A percentile compares a stretch with the other conserved stretches of the same genome.
phyloP scores from a whole-genome alignment of 345 rosid genomes.

The Aquilaria malaccensis region DNA sequence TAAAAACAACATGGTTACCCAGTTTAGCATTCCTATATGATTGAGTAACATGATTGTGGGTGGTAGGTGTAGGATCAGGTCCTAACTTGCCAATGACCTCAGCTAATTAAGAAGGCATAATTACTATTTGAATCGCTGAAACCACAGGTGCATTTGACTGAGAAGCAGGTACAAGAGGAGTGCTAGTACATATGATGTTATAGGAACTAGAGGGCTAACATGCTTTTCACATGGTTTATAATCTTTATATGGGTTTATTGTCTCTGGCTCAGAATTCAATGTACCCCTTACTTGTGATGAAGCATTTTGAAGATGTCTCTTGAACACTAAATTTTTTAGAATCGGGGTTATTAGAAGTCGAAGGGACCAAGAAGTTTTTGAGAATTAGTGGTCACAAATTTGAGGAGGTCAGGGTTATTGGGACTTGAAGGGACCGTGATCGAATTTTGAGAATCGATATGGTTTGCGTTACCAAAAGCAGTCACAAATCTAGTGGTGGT shows the following conservation, averaged over 20 bases:
- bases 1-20: conserved; percentile 51
- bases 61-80: conserved; percentile 46
- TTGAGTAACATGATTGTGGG: conserved; percentile 52
- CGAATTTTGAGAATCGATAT: too few relatives aligned
- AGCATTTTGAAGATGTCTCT: conserved; percentile 17
- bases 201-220: conserved; percentile 18
- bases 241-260: neutral
- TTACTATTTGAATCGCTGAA: conserved; percentile 48
- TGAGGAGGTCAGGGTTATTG: too few relatives aligned
- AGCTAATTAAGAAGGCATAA: conserved; percentile 62
- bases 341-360: too few relatives aligned
- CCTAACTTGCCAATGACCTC: conserved; percentile 80
- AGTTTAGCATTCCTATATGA: conserved; percentile 78
- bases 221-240: conserved; percentile 40
- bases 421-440: too few relatives aligned
- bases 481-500: too few relatives aligned
- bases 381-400: too few relatives aligned
- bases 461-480: too few relatives aligned
- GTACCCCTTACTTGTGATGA: conserved; percentile 7
- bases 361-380: too few relatives aligned
- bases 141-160: conserved; percentile 42
- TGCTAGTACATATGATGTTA: conserved; percentile 46
- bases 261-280: conserved; percentile 11
- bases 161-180: conserved; percentile 62
- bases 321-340: conserved; percentile 4